These are phyloP conservation scores for Fusarium subtropicale DNA, from an alignment of 2,329 filamentous ascomycete species.

Conservation along the genomic window DNA sequence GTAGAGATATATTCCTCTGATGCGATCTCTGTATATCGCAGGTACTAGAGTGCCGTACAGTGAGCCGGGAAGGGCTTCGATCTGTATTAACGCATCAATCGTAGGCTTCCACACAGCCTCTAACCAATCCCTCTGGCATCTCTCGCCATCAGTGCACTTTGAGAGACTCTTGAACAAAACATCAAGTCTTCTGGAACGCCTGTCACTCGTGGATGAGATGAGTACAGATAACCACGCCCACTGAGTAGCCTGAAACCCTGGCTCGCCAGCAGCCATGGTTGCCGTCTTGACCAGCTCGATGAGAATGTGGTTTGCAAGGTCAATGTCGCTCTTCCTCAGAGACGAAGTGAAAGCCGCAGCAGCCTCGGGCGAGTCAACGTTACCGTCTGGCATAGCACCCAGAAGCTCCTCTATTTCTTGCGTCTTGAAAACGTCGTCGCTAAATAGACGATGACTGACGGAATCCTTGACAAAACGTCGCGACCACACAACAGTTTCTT, in stretches of 20 bases:
- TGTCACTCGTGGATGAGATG: not conserved
- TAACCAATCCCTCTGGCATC: slow-evolving; percentile 14
- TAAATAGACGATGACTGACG: slow-evolving; percentile 33
- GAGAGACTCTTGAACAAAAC: slow-evolving; percentile 8
- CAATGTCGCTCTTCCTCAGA: slow-evolving; percentile 7
- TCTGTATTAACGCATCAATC: slow-evolving; percentile 43
- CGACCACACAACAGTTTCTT: slow-evolving; percentile 46
- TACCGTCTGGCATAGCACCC: slow-evolving; percentile 22
- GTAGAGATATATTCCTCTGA: slow-evolving; percentile 32
- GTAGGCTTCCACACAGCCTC: slow-evolving; percentile 50
- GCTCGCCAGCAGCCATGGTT: slow-evolving; percentile 21
- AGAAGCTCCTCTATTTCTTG: slow-evolving; percentile 38
- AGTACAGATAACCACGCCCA: slow-evolving; percentile 27
- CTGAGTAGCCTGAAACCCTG: slow-evolving; percentile 15
- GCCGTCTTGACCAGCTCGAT: slow-evolving; percentile 28
- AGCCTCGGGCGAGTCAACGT: slow-evolving; percentile 2
- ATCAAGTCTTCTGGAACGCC: slow-evolving; percentile 8
- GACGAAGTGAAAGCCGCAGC: slow-evolving; percentile 5
- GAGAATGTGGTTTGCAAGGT: slow-evolving; percentile 29
- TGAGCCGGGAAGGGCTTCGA: slow-evolving; percentile 30
- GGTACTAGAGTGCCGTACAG: not conserved
- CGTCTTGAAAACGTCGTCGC: slow-evolving; percentile 4
- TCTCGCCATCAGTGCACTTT: slow-evolving; percentile 1
- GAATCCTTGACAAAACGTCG: slow-evolving; percentile 49
- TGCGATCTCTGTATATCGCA: not conserved